A percentile compares a stretch with the other conserved stretches of the same genome.
Evolutionary conservation across 1,284 basidiomycete genomes (phyloP).

Genomic region (Cystobasidium slooffiae): DNA sequence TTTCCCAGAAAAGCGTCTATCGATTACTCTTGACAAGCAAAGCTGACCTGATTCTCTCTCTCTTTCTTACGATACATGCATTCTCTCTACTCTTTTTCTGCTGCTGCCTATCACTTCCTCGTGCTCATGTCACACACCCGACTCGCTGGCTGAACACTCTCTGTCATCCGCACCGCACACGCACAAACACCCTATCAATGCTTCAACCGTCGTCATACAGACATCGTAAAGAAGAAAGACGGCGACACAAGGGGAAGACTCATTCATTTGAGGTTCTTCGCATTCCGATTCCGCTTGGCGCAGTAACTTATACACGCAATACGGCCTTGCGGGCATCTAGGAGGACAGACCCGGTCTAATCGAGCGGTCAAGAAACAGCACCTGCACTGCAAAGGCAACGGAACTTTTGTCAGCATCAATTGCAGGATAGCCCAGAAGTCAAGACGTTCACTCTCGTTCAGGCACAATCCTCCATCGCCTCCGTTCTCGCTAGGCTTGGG

Average conservation of each 20-base stretch:
- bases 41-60: too few species aligned
- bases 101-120: neutral
- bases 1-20: too few species aligned
- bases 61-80: too few species aligned
- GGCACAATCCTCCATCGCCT: neutral
- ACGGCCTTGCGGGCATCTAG: neutral
- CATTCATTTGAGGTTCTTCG: slow-evolving; percentile 9
- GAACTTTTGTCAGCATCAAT: neutral
- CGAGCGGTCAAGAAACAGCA: too few species aligned
- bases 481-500: slow-evolving; percentile 7
- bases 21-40: too few species aligned
- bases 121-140: slow-evolving; percentile 2
- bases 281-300: neutral
- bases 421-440: neutral
- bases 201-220: too few species aligned
- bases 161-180: too few species aligned
- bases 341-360: neutral
- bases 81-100: too few species aligned
- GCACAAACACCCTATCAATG: too few species aligned
- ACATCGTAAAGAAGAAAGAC: neutral
- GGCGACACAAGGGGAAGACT: neutral
- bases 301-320: neutral
- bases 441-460: neutral
- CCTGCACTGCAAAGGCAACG: too few species aligned
- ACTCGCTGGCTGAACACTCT: too few species aligned